Evolutionary conservation across 1,284 basidiomycete genomes (phyloP).

Genomic region (Pseudozyma flocculosa): DNA sequence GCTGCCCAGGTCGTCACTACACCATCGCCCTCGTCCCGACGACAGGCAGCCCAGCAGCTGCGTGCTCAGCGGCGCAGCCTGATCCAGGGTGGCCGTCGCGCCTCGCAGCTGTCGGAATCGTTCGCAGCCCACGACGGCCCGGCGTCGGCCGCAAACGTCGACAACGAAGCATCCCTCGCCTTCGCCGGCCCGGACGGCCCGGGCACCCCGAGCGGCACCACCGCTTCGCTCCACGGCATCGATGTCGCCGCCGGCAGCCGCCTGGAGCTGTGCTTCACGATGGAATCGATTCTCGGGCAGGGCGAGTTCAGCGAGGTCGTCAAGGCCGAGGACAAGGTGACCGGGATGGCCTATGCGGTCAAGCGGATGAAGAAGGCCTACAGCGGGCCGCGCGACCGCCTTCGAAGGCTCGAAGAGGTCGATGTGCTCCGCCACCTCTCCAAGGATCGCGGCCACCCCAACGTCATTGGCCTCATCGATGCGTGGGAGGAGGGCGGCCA

Average conservation of each 20-base stretch:
- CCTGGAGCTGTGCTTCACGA: constrained; percentile 65
- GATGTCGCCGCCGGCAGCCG: constrained; percentile 15
- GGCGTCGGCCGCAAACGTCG: too few relatives aligned
- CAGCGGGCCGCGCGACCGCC: constrained; percentile 80
- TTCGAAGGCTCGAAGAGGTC: constrained; percentile 89
- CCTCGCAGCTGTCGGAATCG: constrained; percentile 24
- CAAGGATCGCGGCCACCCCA: constrained; percentile 25
- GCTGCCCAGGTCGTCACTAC: constrained; percentile 48
- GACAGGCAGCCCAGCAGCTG: constrained; percentile 20
- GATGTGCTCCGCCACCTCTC: constrained; percentile 84
- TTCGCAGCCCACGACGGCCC: constrained; percentile 26
- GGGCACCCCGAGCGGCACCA: too few relatives aligned
- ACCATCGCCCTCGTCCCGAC: constrained; percentile 39
- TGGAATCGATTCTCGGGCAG: constrained; percentile 78
- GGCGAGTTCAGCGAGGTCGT: constrained; percentile 94
- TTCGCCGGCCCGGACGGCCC: too few relatives aligned
- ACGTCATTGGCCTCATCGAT: constrained; percentile 82
- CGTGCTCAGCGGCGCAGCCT: constrained; percentile 33
- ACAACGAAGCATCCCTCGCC: too few relatives aligned
- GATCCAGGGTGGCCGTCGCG: constrained; percentile 20
- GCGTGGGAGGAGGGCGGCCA: constrained; percentile 94
- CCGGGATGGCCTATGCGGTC: constrained; percentile 74
- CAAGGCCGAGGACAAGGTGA: constrained; percentile 76
- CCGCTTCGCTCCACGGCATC: too few relatives aligned
- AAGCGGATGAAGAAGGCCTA: constrained; percentile 89